Base-by-base conservation (phyloP, 78 protist genomes). In the Dictyostelium firmibasis region DNA sequence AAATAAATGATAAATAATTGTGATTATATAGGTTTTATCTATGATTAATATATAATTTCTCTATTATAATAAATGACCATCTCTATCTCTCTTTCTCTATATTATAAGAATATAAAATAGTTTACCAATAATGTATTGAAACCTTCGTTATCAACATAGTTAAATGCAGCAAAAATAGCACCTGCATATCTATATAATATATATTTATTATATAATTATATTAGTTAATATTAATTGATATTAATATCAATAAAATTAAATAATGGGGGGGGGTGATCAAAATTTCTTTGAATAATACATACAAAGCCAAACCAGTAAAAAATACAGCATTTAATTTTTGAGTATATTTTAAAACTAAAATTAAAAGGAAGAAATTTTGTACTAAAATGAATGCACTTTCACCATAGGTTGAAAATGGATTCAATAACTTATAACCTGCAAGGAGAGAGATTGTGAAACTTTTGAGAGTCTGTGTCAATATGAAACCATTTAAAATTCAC, bases 401-500 rank as follows among this genome's bases (percentile, higher is more conserved):
- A 79, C 94, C 96, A 91, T 91, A 91, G 29, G 95, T 91, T 62
- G 95, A 91, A 69, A 91, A 91, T 84, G 95, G 95, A 29, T 62
- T 50, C 9, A 11, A 9, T 38, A 84, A 38, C 14, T 82, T 14
- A n/a, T 33, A 27, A 64, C 86, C 81, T 7, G 41, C 70, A 18
- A 88, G 50, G 2, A 88, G 43, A 43, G 85, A 43, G 50, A 88
- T 88, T 2, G 93, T 88, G 35, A 88, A 79, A 27, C 89, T 85
- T 20, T 10, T 62, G n/a, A n/a, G n/a, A n/a, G n/a, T n/a, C n/a
- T n/a, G n/a, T n/a, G n/a, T n/a, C n/a, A n/a, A n/a, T n/a, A n/a
- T n/a, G n/a, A n/a, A n/a, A n/a, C n/a, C n/a, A n/a, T n/a, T n/a
- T n/a, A n/a, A n/a, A n/a, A n/a, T n/a, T n/a, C n/a, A n/a, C n/a